Evolutionary conservation across 805 yeast genomes (phyloP).

Genomic region (Lipomyces japonicus): DNA sequence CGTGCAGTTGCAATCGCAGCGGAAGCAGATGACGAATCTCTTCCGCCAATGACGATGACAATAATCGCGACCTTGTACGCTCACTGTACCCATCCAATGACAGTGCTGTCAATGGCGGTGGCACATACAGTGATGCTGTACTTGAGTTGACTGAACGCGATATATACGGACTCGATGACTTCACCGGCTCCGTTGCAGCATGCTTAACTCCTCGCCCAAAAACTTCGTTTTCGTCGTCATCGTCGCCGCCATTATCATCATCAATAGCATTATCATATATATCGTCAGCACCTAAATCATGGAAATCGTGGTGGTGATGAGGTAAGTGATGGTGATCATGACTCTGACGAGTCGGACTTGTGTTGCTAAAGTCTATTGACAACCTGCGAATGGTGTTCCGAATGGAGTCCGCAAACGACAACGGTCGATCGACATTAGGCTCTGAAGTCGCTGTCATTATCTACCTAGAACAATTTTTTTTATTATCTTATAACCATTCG

Average conservation of each 20-base stretch:
- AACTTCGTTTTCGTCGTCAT: background rate
- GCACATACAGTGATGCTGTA: slow-evolving; percentile 7
- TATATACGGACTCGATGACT: background rate
- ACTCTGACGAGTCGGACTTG: background rate
- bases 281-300: slow-evolving; percentile 22
- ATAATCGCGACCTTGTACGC: slow-evolving; percentile 54
- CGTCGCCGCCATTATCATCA: slow-evolving; percentile 6
- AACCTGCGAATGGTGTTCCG: slow-evolving; percentile 28
- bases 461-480: too few relatives aligned
- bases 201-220: background rate
- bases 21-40: slow-evolving; percentile 74
- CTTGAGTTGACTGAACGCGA: background rate
- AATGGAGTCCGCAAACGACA: slow-evolving; percentile 23
- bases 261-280: slow-evolving; percentile 4
- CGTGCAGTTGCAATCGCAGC: slow-evolving; percentile 68
- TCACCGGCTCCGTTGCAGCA: slow-evolving; percentile 6
- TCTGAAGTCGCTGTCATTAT: too few relatives aligned
- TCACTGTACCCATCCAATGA: slow-evolving; percentile 57
- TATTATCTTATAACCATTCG: too few relatives aligned
- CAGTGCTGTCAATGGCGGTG: slow-evolving; percentile 53
- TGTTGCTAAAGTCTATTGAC: slow-evolving; percentile 17
- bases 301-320: slow-evolving; percentile 28
- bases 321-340: slow-evolving; percentile 8
- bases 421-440: too few relatives aligned
- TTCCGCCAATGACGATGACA: slow-evolving; percentile 63